Evolutionary conservation across 768 basidiomycete genomes (phyloP).

Genomic region (Chalciporus sphaerocephalus): DNA sequence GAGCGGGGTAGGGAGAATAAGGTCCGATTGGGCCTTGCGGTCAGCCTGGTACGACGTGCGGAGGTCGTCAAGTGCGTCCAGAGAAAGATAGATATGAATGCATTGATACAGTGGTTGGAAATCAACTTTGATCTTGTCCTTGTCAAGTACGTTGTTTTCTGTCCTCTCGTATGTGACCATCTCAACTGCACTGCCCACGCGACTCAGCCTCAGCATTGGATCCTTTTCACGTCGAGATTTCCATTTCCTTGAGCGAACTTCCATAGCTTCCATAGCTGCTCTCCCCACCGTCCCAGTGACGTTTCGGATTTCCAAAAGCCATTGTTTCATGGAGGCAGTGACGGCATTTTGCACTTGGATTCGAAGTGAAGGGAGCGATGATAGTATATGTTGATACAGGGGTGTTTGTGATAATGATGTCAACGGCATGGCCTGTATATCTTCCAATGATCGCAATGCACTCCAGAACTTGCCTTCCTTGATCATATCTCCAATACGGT

Average conservation of each 20-base stretch:
- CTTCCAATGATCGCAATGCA: constrained; percentile 91
- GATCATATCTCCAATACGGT: constrained; percentile 91
- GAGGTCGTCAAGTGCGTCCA: constrained; percentile 87
- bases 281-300: constrained; percentile 80
- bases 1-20: constrained; percentile 80
- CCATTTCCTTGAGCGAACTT: constrained; percentile 78
- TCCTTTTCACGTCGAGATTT: constrained; percentile 80
- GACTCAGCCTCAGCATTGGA: constrained; percentile 64
- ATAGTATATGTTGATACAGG: constrained; percentile 86
- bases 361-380: constrained; percentile 86
- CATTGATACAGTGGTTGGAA: constrained; percentile 95
- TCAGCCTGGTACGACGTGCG: constrained; percentile 95
- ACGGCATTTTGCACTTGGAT: constrained; percentile 89
- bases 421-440: constrained; percentile 86
- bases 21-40: constrained; percentile 94
- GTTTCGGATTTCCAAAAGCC: constrained; percentile 93
- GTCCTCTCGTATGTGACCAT: constrained; percentile 89
- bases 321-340: constrained; percentile 92
- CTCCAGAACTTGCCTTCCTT: constrained; percentile 94
- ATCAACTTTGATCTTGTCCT: constrained; percentile 82
- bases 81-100: constrained; percentile 91
- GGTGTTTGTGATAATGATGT: constrained; percentile 88
- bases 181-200: constrained; percentile 90
- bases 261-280: constrained; percentile 89
- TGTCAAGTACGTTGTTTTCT: constrained; percentile 94